These are phyloP conservation scores for Lentinula boryana DNA, from an alignment of 768 basidiomycete genomes.

Conservation along the genomic window DNA sequence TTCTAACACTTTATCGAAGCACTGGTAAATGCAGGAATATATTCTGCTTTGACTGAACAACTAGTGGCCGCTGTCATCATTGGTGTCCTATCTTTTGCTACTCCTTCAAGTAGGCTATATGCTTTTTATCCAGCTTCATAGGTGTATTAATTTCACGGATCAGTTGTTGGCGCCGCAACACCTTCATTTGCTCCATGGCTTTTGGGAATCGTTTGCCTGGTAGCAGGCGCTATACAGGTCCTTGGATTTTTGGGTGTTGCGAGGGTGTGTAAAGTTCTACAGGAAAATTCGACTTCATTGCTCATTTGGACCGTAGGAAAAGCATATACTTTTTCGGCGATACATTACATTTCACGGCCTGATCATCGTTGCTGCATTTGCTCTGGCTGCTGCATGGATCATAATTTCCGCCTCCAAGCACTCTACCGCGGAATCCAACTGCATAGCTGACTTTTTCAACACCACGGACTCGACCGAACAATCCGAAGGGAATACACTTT, in stretches of 20 bases:
- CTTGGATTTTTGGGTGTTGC: slow-evolving; percentile 85
- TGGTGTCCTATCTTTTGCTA: slow-evolving; percentile 70
- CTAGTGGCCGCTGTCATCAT: slow-evolving; percentile 57
- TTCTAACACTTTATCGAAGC: slow-evolving; percentile 19
- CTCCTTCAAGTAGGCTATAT: slow-evolving; percentile 63
- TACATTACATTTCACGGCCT: slow-evolving; percentile 65
- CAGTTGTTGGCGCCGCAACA: slow-evolving; percentile 84
- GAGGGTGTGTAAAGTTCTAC: slow-evolving; percentile 38
- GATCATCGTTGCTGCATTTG: slow-evolving; percentile 54
- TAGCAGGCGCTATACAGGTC: slow-evolving; percentile 70
- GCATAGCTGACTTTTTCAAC: slow-evolving; percentile 54
- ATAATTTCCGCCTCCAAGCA: slow-evolving; percentile 78
- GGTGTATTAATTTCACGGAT: neutral
- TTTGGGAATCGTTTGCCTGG: slow-evolving; percentile 71
- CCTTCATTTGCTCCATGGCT: slow-evolving; percentile 72
- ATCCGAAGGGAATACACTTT: slow-evolving; percentile 64
- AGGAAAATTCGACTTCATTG: neutral
- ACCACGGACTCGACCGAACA: slow-evolving; percentile 23
- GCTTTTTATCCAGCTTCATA: neutral
- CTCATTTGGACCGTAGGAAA: slow-evolving; percentile 45
- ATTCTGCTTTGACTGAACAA: slow-evolving; percentile 74
- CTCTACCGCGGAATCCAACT: slow-evolving; percentile 59
- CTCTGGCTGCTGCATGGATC: slow-evolving; percentile 76
- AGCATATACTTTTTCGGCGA: slow-evolving; percentile 53
- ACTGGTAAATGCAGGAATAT: slow-evolving; percentile 85